A percentile compares a stretch with the other conserved stretches of the same genome.
Conservation (phyloP, 2,329 filamentous ascomycete genomes). For the Colletotrichum neosansevieriae region DNA sequence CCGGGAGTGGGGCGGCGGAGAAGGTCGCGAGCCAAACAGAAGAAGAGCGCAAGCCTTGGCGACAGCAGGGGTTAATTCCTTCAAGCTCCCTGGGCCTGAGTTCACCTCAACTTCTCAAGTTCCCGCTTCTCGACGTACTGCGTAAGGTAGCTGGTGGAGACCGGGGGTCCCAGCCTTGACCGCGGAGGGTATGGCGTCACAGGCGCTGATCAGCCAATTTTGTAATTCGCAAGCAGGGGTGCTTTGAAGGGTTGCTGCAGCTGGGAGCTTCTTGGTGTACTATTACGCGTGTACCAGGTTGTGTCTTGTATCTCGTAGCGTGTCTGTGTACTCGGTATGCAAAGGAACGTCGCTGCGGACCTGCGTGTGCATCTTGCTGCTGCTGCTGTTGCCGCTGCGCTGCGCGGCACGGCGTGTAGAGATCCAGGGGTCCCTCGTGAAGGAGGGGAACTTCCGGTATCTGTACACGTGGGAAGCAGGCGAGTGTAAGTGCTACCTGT, state of each 20-base stretch:
- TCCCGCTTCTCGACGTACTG: constrained; percentile 21
- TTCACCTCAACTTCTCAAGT: constrained; percentile 23
- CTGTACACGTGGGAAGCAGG: constrained; percentile 30
- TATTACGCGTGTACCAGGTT: background rate
- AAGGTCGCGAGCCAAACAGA: constrained; percentile 29
- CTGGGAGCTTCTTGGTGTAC: too few relatives aligned
- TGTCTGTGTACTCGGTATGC: too few relatives aligned
- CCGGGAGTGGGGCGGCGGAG: constrained; percentile 35
- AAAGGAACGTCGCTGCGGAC: background rate
- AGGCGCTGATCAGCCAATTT: constrained; percentile 46
- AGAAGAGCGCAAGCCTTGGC: constrained; percentile 21
- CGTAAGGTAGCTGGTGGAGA: constrained; percentile 19
- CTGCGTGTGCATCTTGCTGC: background rate
- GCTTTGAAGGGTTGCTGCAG: background rate
- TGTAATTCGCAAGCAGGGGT: constrained; percentile 8
- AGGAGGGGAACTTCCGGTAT: constrained; percentile 14
- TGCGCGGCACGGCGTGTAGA: background rate
- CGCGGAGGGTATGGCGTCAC: constrained; percentile 49
- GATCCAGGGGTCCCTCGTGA: constrained; percentile 17
- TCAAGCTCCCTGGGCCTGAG: background rate
- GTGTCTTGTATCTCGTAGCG: background rate
- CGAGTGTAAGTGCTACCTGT: background rate
- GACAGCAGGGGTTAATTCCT: background rate
- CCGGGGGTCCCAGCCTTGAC: constrained; percentile 28
- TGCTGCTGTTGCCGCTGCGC: too few relatives aligned